A percentile compares a stretch with the other conserved stretches of the same genome.
Evolutionary conservation across 441 rosid species (phyloP).

Genomic region (Gossypium trilobum): DNA sequence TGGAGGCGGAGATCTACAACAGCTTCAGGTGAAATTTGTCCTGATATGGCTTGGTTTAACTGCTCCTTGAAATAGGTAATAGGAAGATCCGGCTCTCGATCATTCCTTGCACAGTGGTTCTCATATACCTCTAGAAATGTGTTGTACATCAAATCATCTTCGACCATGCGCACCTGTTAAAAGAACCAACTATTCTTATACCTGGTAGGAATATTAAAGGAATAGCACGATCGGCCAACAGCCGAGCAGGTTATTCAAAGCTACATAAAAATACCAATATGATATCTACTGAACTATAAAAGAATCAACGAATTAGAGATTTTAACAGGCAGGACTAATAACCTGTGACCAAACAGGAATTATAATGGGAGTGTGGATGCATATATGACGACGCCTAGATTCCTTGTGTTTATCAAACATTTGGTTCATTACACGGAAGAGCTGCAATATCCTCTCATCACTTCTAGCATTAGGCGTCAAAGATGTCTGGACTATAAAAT

Average conservation of each 20-base stretch:
- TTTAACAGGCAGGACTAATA: constrained; percentile 11
- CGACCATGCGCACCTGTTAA: constrained; percentile 91
- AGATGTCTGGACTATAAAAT: constrained; percentile 95
- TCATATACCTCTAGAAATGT: constrained; percentile 97
- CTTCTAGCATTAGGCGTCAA: constrained; percentile 97
- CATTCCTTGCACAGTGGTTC: constrained; percentile 87
- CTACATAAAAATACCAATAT: not conserved
- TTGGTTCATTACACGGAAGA: constrained; percentile 96
- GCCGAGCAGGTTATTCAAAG: not conserved
- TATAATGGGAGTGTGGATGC: constrained; percentile 88
- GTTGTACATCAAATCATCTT: constrained; percentile 93
- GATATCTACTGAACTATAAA: not conserved
- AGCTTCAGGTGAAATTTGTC: constrained; percentile 79
- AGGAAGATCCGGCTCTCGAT: constrained; percentile 81
- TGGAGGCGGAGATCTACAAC: constrained; percentile 90
- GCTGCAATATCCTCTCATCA: constrained; percentile 93
- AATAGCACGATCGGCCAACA: not conserved
- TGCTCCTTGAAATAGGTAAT: constrained; percentile 90
- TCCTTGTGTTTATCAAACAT: constrained; percentile 99
- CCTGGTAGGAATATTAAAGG: not conserved
- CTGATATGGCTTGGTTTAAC: constrained; percentile 81
- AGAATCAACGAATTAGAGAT: not conserved
- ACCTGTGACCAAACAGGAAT: constrained; percentile 99
- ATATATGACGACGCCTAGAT: constrained; percentile 84
- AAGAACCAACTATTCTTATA: not conserved